phyloP scores from a whole-genome alignment of 176 grass and related monocot genomes.

The Triticum aestivum region IWGSC_CS_RefSeq_v2.1 NC_057798.1:447871727-447872226 shows the following conservation, averaged over 20 bases:
- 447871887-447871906: neutral
- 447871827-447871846: neutral
- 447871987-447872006: neutral
- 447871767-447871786: neutral
- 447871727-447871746: neutral
- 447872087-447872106: no score
- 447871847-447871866: neutral
- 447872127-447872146: neutral
- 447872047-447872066: no score
- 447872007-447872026: neutral
- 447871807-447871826: neutral
- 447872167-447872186: constrained; percentile 8
- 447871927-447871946: neutral
- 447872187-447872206: constrained; percentile 8
- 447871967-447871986: neutral
- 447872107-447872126: neutral
- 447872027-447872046: no score
- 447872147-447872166: constrained; percentile 16
- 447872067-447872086: no score
- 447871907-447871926: neutral
- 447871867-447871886: neutral
- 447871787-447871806: neutral
- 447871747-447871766: neutral
- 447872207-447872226: neutral
- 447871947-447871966: neutral